These are phyloP conservation scores for Trypanosoma lewisi DNA, from an alignment of 208 protist species.

Conservation along the genomic window DNA sequence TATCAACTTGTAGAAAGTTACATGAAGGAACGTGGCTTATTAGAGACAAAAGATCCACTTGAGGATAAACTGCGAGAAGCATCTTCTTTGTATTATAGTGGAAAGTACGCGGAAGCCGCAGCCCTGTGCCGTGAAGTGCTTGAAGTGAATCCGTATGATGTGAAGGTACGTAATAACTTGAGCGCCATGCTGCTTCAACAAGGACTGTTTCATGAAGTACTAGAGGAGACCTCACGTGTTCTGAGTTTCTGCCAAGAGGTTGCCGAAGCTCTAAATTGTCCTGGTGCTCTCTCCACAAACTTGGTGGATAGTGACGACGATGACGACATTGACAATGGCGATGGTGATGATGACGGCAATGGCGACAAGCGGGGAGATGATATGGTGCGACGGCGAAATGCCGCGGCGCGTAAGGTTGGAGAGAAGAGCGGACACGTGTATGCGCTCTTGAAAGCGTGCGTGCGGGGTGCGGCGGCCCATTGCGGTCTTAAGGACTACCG, in stretches of 20 bases:
- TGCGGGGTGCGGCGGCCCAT: constrained; percentile 75
- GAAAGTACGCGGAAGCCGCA: constrained; percentile 54
- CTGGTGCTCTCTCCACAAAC: constrained; percentile 45
- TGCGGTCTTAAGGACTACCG: constrained; percentile 80
- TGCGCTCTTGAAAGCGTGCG: constrained; percentile 90
- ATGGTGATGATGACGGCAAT: neutral
- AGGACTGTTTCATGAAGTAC: constrained; percentile 57
- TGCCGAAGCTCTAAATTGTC: constrained; percentile 73
- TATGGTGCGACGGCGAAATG: constrained; percentile 44
- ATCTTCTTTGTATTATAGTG: constrained; percentile 62
- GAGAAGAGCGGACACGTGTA: constrained; percentile 88
- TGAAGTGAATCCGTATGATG: constrained; percentile 45
- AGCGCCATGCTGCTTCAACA: constrained; percentile 67
- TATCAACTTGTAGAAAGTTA: constrained; percentile 53
- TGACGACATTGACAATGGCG: constrained; percentile 55
- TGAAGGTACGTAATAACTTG: constrained; percentile 73
- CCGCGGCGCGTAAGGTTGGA: constrained; percentile 56
- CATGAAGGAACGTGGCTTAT: constrained; percentile 45
- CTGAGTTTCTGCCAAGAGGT: constrained; percentile 79
- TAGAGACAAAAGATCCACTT: constrained; percentile 29
- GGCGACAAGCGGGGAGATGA: no score
- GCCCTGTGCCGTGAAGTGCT: constrained; percentile 62
- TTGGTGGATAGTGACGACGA: constrained; percentile 77
- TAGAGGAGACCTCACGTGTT: constrained; percentile 69
- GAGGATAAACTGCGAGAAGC: constrained; percentile 58